Percentiles rank a stretch among this genome's conserved stretches.
These are phyloP conservation scores for Acanthamoeba healyi DNA, from an alignment of 208 protist species.

Conservation along the genomic window DNA sequence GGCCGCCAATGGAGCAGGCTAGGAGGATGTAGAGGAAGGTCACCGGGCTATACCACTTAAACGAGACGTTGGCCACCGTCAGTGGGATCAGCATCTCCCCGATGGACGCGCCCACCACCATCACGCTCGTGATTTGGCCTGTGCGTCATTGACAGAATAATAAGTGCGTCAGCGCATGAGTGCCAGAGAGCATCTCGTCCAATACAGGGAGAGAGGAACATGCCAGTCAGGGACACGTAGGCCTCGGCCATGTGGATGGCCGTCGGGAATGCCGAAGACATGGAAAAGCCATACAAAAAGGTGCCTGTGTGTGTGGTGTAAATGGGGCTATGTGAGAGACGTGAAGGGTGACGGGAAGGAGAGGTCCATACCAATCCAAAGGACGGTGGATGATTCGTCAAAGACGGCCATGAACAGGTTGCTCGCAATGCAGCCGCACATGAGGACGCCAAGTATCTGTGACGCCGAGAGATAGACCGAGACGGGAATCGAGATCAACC, in stretches of 20 bases:
- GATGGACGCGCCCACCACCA: conserved; percentile 54
- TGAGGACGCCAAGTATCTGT: conserved; percentile 47
- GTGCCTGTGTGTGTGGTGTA: background rate
- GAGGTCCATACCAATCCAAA: conserved; percentile 19
- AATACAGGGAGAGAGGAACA: background rate
- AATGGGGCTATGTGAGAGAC: background rate
- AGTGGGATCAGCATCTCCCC: conserved; percentile 71
- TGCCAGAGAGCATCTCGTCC: background rate
- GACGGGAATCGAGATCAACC: conserved; percentile 40
- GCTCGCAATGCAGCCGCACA: conserved; percentile 49
- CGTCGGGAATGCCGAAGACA: conserved; percentile 63
- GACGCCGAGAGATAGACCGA: conserved; percentile 50
- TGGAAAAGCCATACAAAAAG: conserved; percentile 49
- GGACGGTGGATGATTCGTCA: background rate
- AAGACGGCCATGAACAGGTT: conserved; percentile 30
- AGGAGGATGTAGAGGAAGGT: conserved; percentile 44
- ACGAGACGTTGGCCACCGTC: conserved; percentile 50
- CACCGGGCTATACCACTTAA: conserved; percentile 8
- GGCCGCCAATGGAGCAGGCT: background rate
- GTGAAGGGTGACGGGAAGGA: background rate
- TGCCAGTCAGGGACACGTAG: conserved; percentile 56
- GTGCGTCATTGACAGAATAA: background rate
- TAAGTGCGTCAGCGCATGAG: background rate
- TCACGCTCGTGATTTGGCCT: conserved; percentile 51
- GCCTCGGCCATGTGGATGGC: conserved; percentile 51